A percentile compares a stretch with the other conserved stretches of the same genome.
phyloP scores from a whole-genome alignment of 768 basidiomycete species.

The Rhizopogon roseolus region DNA sequence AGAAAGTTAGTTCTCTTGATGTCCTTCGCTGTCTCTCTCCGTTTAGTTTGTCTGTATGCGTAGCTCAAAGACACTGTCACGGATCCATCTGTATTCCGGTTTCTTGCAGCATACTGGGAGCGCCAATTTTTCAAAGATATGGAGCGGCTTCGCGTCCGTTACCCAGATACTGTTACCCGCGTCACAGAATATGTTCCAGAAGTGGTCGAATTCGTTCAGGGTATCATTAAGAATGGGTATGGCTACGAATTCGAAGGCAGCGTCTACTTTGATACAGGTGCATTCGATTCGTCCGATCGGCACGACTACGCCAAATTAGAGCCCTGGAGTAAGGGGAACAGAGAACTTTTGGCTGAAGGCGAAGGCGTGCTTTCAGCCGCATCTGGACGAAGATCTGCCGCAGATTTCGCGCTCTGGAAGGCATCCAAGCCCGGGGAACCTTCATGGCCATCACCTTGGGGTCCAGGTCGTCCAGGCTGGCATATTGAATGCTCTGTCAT shows the following conservation, averaged over 20 bases:
- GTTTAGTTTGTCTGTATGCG: not conserved
- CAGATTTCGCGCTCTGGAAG: constrained; percentile 99
- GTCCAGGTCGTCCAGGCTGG: constrained; percentile 93
- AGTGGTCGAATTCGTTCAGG: constrained; percentile 83
- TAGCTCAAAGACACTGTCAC: constrained; percentile 79
- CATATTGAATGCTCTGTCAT: constrained; percentile 99
- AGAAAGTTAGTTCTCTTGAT: constrained; percentile 45
- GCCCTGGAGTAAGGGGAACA: constrained; percentile 94
- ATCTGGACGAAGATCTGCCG: constrained; percentile 66
- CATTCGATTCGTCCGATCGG: constrained; percentile 69
- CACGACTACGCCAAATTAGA: constrained; percentile 94
- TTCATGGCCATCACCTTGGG: constrained; percentile 96
- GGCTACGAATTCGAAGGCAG: constrained; percentile 69
- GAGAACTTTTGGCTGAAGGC: constrained; percentile 83
- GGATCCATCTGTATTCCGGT: constrained; percentile 81
- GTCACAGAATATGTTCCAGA: constrained; percentile 98
- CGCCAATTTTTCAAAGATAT: constrained; percentile 88
- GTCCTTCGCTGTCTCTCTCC: constrained; percentile 4
- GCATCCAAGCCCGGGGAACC: constrained; percentile 95
- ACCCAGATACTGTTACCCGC: constrained; percentile 87
- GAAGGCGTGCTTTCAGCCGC: constrained; percentile 72
- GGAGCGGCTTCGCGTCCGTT: constrained; percentile 78
- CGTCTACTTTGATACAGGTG: constrained; percentile 86
- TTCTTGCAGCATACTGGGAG: constrained; percentile 87
- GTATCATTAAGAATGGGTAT: constrained; percentile 83